Evolutionary conservation across 768 basidiomycete genomes (phyloP).

Genomic region (Leccinum imitatum): DNA sequence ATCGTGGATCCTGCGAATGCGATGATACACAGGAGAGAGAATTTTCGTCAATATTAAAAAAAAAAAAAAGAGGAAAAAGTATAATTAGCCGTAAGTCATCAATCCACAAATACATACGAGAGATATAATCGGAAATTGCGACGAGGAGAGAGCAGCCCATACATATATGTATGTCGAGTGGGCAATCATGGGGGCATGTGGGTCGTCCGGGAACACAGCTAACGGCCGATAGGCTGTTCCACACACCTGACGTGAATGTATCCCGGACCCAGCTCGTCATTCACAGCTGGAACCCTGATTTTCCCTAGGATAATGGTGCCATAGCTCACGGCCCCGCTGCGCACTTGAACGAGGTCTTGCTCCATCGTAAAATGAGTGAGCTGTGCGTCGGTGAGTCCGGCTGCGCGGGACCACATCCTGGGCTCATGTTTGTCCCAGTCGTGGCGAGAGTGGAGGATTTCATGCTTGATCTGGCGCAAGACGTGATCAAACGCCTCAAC

Average conservation of each 20-base stretch:
- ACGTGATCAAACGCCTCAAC: constrained; percentile 64
- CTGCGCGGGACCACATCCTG: constrained; percentile 65
- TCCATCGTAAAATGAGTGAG: constrained; percentile 52
- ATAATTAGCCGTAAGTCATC: constrained; percentile 13
- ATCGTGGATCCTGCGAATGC: constrained; percentile 61
- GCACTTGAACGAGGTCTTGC: constrained; percentile 42
- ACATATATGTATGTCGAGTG: neutral
- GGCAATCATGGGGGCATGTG: neutral
- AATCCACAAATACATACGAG: constrained; percentile 1
- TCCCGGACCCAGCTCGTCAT: constrained; percentile 60
- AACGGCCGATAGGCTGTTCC: neutral
- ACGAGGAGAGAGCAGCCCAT: constrained; percentile 12
- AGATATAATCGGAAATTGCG: constrained; percentile 6
- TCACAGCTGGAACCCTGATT: constrained; percentile 65
- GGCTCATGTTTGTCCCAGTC: constrained; percentile 66
- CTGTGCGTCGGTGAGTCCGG: constrained; percentile 48
- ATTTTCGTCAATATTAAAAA: neutral
- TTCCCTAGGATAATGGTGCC: constrained; percentile 77
- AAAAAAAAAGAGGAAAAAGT: constrained; percentile 7
- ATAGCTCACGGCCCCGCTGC: constrained; percentile 61
- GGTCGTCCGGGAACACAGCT: constrained; percentile 1
- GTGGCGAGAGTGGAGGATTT: constrained; percentile 63
- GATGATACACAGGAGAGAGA: neutral
- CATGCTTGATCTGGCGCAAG: constrained; percentile 56
- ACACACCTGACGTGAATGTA: constrained; percentile 70